Base-by-base conservation (phyloP, 208 protist genomes). In the Trypanosoma rangeli region DNA sequence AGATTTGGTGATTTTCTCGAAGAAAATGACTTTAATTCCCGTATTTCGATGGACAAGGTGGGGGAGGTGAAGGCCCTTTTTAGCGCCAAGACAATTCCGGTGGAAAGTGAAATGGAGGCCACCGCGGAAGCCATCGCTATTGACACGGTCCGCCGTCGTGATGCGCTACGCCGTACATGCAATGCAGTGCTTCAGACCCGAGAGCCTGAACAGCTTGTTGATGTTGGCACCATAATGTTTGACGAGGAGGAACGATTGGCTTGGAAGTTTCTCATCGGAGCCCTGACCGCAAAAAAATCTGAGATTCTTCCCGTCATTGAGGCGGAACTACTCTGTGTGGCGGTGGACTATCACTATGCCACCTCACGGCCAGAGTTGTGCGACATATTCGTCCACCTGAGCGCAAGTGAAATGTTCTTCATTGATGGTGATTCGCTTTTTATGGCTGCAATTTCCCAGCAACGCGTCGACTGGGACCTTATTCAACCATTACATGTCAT, bases 391-490 rank as follows among this genome's bases (percentile, higher is more conserved):
- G 82, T 93, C 9, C 90, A 97, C 69, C 77, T 97, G 44, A 94
- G 84, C 63, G 90, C 89, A 31, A 80, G 71, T 55, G 90, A 94
- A 69, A 93, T 94, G 80, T 97, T 97, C 66, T 93, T 97, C 79
- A 92, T 97, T 74, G 93, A 97, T 65, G 90, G 90, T 59, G 93
- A 97, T 69, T 89, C 93, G 31, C 84, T 97, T 29, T 78, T 97
- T 31, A 92, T 96, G 82, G 80, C 83, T 53, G 87, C 88, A 20
- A 61, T 95, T 49, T 94, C 87, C 13, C 86, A 75, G 24, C 75
- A 58, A 65, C 81, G 84, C 55, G 87, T 96, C 7, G 90, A 96
- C 62, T 97, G 93, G 93, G 83, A 92, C 62, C 78, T 92, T 24
- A 80, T 90, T 78, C 93, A 97, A 77, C 88, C 86, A 20, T 56